Percentiles rank a stretch among this genome's conserved stretches.
These are phyloP conservation scores for Ophidiomyces ophidiicola DNA, from an alignment of 2,329 filamentous ascomycete species.

Conservation along the genomic window DNA sequence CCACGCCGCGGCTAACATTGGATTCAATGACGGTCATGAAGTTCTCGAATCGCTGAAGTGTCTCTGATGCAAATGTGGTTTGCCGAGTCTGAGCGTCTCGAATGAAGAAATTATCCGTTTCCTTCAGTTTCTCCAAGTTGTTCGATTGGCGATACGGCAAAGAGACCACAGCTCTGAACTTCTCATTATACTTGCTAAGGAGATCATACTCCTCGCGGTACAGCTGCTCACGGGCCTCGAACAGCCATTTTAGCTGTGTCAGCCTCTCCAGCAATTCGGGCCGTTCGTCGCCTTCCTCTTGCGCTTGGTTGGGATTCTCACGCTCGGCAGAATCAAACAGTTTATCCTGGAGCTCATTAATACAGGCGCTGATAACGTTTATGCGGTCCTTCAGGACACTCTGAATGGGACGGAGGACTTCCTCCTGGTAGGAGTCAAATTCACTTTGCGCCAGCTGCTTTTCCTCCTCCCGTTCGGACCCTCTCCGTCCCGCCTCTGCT, in stretches of 20 bases:
- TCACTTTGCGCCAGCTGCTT: constrained; percentile 65
- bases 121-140: constrained; percentile 65
- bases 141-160: constrained; percentile 63
- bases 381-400: constrained; percentile 67
- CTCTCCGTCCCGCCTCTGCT: constrained; percentile 62
- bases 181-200: constrained; percentile 70
- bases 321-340: constrained; percentile 60
- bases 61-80: constrained; percentile 57
- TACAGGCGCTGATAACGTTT: constrained; percentile 59
- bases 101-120: constrained; percentile 69
- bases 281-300: constrained; percentile 90
- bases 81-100: constrained; percentile 64
- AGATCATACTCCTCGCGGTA: constrained; percentile 78
- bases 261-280: constrained; percentile 90
- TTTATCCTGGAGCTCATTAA: constrained; percentile 59
- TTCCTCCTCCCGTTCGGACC: constrained; percentile 55
- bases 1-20: constrained; percentile 76
- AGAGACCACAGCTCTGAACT: constrained; percentile 73
- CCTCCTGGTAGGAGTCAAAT: constrained; percentile 72
- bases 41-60: constrained; percentile 58
- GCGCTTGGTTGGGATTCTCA: constrained; percentile 64
- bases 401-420: constrained; percentile 73
- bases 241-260: constrained; percentile 91
- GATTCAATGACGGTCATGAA: constrained; percentile 70
- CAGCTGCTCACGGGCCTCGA: constrained; percentile 79